phyloP scores from a whole-genome alignment of 2,329 filamentous ascomycete species.

The Fusarium cyanostomum region DNA sequence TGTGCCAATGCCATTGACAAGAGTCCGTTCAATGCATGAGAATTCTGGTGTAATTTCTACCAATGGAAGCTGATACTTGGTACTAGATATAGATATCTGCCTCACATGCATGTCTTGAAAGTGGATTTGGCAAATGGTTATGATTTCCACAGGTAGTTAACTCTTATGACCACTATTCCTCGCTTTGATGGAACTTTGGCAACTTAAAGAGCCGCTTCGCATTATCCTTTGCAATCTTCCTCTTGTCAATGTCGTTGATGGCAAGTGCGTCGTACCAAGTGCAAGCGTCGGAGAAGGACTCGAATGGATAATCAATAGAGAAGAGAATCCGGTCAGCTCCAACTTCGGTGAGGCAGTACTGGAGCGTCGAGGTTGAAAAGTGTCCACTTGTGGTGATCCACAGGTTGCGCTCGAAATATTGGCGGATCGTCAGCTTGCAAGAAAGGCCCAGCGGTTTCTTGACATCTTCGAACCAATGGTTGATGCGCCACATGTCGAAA shows the following conservation, averaged over 20 bases:
- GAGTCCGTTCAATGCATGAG: no score
- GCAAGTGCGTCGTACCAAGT: conserved; percentile 53
- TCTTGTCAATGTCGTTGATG: conserved; percentile 48
- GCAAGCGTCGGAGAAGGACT: conserved; percentile 55
- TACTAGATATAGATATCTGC: no score
- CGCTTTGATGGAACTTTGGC: conserved; percentile 31
- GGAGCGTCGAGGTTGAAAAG: conserved; percentile 62
- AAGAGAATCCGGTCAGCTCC: conserved; percentile 62
- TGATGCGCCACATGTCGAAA: conserved; percentile 60
- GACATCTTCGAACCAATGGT: conserved; percentile 65
- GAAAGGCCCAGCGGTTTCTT: conserved; percentile 60
- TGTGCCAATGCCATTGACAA: no score
- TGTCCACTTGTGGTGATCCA: conserved; percentile 67
- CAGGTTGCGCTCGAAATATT: conserved; percentile 65
- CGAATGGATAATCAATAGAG: conserved; percentile 63
- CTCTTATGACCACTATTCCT: conserved; percentile 9
- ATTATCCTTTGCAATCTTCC: conserved; percentile 56
- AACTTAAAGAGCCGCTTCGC: conserved; percentile 55
- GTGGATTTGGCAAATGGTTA: no score
- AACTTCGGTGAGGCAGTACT: conserved; percentile 60
- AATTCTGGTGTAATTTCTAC: no score
- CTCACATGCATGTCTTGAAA: no score
- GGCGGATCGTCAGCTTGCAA: conserved; percentile 59
- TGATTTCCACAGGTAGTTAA: no score
- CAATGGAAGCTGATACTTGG: no score